Evolutionary conservation across 2,329 filamentous ascomycete genomes (phyloP).

Genomic region (Microdochium bolleyi): DNA sequence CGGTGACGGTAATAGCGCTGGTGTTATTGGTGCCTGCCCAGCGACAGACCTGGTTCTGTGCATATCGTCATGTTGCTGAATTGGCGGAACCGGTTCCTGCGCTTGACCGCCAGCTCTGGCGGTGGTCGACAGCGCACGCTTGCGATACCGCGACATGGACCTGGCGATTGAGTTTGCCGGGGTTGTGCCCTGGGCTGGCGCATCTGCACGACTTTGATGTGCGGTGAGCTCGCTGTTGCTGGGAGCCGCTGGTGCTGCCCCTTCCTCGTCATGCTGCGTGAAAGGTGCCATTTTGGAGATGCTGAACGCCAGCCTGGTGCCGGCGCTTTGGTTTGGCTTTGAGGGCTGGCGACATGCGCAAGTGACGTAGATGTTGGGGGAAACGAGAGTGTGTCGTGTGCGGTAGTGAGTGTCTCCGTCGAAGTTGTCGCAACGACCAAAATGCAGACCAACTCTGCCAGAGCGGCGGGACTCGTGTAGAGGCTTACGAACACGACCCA

Average conservation of each 20-base stretch:
- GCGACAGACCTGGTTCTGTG: background rate
- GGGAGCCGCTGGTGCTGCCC: constrained; percentile 2
- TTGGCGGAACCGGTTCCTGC: constrained; percentile 12
- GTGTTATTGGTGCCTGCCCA: background rate
- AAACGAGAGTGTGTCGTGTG: too few relatives aligned
- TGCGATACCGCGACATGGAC: constrained; percentile 25
- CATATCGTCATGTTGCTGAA: background rate
- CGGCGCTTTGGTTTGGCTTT: background rate
- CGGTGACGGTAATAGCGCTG: background rate
- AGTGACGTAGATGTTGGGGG: background rate
- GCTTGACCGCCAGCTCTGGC: constrained; percentile 13
- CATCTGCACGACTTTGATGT: constrained; percentile 3
- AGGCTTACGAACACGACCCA: background rate
- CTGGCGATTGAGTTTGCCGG: constrained; percentile 19
- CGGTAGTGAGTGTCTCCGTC: too few relatives aligned
- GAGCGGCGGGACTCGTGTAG: too few relatives aligned
- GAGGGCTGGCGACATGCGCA: background rate
- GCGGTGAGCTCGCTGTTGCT: constrained; percentile 6
- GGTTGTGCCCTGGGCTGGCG: constrained; percentile 2
- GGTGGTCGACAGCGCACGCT: constrained; percentile 16
- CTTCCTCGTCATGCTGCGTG: background rate
- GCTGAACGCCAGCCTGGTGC: background rate
- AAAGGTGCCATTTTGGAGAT: background rate
- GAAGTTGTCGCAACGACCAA: too few relatives aligned
- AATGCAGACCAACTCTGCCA: too few relatives aligned